A percentile compares a stretch with the other conserved stretches of the same genome.
Evolutionary conservation across 208 protist species (phyloP).

Genomic region (Herpetomonas samuelpessoai): DNA sequence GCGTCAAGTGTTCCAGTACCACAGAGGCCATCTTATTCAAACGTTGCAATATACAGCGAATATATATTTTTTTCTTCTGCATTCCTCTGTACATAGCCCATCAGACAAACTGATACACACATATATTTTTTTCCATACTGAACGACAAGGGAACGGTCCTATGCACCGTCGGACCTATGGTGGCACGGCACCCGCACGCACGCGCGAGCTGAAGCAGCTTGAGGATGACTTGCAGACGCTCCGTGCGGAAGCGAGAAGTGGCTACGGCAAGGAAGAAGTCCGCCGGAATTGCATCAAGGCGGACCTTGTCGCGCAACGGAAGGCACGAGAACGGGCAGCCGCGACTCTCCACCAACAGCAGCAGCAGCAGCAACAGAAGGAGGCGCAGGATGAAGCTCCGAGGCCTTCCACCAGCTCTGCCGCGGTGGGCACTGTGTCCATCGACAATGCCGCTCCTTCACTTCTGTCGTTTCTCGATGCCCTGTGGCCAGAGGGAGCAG

Average conservation of each 20-base stretch:
- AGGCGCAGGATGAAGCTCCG: background rate
- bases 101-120: too few relatives aligned
- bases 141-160: too few relatives aligned
- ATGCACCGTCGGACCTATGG: too few relatives aligned
- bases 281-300: constrained; percentile 38
- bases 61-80: too few relatives aligned
- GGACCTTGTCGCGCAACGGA: constrained; percentile 15
- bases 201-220: constrained; percentile 7
- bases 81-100: too few relatives aligned
- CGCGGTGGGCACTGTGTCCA: background rate
- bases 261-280: constrained; percentile 32
- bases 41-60: too few relatives aligned
- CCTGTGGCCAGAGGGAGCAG: too few relatives aligned
- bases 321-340: constrained; percentile 6
- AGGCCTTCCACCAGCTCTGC: background rate
- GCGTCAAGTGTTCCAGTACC: too few relatives aligned
- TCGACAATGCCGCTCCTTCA: too few relatives aligned
- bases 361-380: background rate
- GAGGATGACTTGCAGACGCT: constrained; percentile 23
- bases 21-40: too few relatives aligned
- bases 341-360: background rate
- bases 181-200: background rate
- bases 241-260: constrained; percentile 26
- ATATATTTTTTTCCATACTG: too few relatives aligned
- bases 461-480: background rate